Evolutionary conservation across 2,329 filamentous ascomycete species (phyloP).

Genomic region (Aspergillus brasiliensis): DNA sequence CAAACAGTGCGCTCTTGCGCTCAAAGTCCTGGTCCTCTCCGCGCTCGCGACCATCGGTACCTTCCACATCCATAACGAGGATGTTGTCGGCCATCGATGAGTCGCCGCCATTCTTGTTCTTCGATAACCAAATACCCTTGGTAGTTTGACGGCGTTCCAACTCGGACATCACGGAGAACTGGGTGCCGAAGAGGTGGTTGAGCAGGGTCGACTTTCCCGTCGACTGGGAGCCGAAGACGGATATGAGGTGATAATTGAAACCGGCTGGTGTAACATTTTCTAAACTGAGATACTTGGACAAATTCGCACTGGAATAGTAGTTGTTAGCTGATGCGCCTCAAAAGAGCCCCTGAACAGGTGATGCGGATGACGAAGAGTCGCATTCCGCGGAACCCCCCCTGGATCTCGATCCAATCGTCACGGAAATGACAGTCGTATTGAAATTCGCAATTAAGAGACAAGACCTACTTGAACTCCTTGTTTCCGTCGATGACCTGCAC

Average conservation of each 20-base stretch:
- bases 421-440: background rate
- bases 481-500: conserved; percentile 96
- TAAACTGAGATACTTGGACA: conserved; percentile 78
- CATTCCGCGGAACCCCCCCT: background rate
- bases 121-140: conserved; percentile 99
- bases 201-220: conserved; percentile 97
- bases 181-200: conserved; percentile 92
- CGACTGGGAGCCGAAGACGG: conserved; percentile 97
- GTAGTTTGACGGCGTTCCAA: conserved; percentile 92
- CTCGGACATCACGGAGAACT: conserved; percentile 98
- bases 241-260: conserved; percentile 99
- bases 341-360: background rate
- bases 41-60: conserved; percentile 91
- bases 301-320: conserved; percentile 61
- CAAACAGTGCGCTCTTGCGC: conserved; percentile 95
- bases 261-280: conserved; percentile 82
- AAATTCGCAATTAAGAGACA: background rate
- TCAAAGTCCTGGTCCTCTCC: conserved; percentile 99
- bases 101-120: conserved; percentile 72
- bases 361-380: background rate
- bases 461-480: conserved; percentile 88
- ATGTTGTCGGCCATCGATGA: conserved; percentile 89
- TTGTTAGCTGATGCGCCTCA: conserved; percentile 13
- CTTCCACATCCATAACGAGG: conserved; percentile 98
- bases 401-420: background rate